Percentiles rank a stretch among this genome's conserved stretches.
Evolutionary conservation across 129 eudicot species (phyloP).

Genomic region (Deinandra increscens): DNA sequence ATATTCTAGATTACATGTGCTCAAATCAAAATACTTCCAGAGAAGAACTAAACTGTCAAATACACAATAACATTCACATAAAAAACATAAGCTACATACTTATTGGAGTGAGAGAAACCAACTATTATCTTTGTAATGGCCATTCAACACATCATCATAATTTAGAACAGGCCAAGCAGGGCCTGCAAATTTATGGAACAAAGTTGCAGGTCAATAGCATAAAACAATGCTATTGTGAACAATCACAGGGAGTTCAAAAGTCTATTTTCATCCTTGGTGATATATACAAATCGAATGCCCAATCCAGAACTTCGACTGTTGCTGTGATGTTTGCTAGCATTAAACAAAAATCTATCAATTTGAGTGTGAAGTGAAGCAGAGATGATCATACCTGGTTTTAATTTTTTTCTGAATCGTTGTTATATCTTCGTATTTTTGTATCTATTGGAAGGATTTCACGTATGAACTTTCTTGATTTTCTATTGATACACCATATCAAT

Average conservation of each 20-base stretch:
- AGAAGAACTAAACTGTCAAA: background rate
- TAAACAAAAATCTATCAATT: background rate
- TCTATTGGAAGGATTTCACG: no score
- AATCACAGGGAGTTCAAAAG: background rate
- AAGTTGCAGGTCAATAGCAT: background rate
- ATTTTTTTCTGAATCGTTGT: conserved; percentile 50
- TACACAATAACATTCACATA: background rate
- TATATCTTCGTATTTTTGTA: conserved; percentile 53
- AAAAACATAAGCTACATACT: background rate
- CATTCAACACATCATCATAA: no score
- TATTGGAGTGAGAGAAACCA: no score
- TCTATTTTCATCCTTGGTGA: background rate
- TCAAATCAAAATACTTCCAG: background rate
- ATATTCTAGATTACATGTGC: conserved; percentile 1
- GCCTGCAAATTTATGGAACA: background rate
- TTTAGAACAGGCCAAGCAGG: no score
- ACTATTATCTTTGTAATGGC: no score
- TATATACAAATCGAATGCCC: no score
- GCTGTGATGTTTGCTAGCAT: no score
- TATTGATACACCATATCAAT: no score
- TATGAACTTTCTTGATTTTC: no score
- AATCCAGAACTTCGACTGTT: no score
- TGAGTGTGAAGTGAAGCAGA: background rate
- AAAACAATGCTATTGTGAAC: background rate
- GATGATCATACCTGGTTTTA: conserved; percentile 55